Base-by-base conservation (phyloP, 2,329 filamentous ascomycete genomes). In the Setomelanomma holmii region DNA sequence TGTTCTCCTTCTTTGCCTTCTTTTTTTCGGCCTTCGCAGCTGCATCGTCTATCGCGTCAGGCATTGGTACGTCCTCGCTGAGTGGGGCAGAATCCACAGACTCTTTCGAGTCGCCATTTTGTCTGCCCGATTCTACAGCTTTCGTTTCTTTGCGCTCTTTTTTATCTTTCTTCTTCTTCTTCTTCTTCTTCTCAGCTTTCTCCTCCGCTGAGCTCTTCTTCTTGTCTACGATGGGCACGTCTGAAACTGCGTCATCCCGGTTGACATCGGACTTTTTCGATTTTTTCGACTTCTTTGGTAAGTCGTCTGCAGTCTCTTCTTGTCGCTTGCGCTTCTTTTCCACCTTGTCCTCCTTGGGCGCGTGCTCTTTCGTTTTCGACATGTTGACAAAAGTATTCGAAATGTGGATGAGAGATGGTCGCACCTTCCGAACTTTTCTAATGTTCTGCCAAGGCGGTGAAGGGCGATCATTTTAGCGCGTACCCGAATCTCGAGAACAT, bases 291-390 rank as follows among this genome's bases (percentile, higher is more conserved):
- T 70, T 72, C 40, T 73, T 71, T 0, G 60, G 51, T 19, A 57
- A 62, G 10, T 61, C 60, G n/a, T 64, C 63, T 33, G 47, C 58
- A 21, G 55, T 60, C 23, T 72, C 66, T 4, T 59, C 61, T 40
- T 69, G 63, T 51, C 69, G 61, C 64, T 74, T 73, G 55, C 71
- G 69, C 61, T 71, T 72, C 55, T 69, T 69, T 51, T 72, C 63
- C 5, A 34, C 41, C 40, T 56, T 61, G 24, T 69, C 65, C 41
- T 67, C 62, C 39, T 66, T 66, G 19, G 40, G 40, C 12, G 47
- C 34, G 40, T 34, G 40, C 24, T 44, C 40, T 22, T 39, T 44
- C 39, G 60, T 55, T 48, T 51, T 52, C 40, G 60, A 63, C 60
- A 63, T 63, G 43, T 45, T 51, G 40, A 19, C 27, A 22, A 49